Evolutionary conservation across 2,329 filamentous ascomycete genomes (phyloP).

Genomic region (Aspergillus eucalypticola): DNA sequence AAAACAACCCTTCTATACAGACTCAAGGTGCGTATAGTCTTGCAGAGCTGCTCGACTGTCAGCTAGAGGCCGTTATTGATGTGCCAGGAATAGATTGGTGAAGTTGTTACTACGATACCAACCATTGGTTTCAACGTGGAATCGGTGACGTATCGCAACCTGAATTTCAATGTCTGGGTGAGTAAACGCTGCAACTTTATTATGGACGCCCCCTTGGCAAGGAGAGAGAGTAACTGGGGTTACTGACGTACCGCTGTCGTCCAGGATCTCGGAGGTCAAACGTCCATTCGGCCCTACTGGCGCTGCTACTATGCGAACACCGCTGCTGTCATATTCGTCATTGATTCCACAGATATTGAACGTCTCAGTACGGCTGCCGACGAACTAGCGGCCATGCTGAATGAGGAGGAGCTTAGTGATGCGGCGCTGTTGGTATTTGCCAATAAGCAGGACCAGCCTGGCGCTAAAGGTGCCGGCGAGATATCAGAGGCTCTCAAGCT

Average conservation of each 20-base stretch:
- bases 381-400: slow-evolving; percentile 91
- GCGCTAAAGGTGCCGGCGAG: slow-evolving; percentile 92
- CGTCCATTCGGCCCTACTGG: slow-evolving; percentile 98
- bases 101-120: slow-evolving; percentile 98
- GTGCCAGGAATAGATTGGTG: slow-evolving; percentile 70
- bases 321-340: slow-evolving; percentile 96
- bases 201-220: not conserved
- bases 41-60: not conserved
- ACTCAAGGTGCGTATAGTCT: slow-evolving; percentile 68
- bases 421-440: slow-evolving; percentile 92
- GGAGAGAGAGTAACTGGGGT: not conserved
- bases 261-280: slow-evolving; percentile 92
- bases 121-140: slow-evolving; percentile 99
- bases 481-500: slow-evolving; percentile 91
- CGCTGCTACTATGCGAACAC: slow-evolving; percentile 99
- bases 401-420: slow-evolving; percentile 94
- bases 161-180: slow-evolving; percentile 99
- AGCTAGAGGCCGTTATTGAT: slow-evolving; percentile 1
- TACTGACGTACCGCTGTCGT: slow-evolving; percentile 8
- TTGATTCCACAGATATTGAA: slow-evolving; percentile 97
- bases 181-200: slow-evolving; percentile 28
- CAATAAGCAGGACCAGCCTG: slow-evolving; percentile 98
- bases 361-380: slow-evolving; percentile 88
- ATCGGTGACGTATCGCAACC: slow-evolving; percentile 95
- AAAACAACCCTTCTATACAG: slow-evolving; percentile 97